Evolutionary conservation across 768 basidiomycete genomes (phyloP).

Genomic region (Panellus pusillus): DNA sequence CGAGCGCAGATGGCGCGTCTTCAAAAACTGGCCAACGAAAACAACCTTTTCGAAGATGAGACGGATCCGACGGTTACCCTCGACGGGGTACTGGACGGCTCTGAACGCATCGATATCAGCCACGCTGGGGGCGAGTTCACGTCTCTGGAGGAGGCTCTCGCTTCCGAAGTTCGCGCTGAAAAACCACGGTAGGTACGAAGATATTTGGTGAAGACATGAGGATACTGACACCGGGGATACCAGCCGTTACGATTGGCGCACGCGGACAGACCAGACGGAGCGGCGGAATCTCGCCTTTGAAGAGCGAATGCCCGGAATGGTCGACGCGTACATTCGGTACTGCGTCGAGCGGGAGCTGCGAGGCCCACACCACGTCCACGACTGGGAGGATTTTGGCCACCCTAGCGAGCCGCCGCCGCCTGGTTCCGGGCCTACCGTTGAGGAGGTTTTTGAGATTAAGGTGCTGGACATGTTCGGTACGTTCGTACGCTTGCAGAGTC

Average conservation of each 20-base stretch:
- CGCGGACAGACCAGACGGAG: not conserved
- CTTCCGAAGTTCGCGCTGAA: no score
- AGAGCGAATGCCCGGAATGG: not conserved
- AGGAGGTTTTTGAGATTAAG: not conserved
- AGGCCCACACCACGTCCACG: not conserved
- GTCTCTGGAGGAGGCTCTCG: not conserved
- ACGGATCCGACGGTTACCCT: no score
- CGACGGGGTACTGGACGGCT: not conserved
- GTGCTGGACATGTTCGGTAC: constrained; percentile 5
- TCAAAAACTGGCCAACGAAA: no score
- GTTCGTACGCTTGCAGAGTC: not conserved
- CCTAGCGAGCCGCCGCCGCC: no score
- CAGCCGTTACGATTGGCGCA: not conserved
- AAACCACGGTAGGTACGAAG: not conserved
- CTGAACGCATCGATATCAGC: not conserved
- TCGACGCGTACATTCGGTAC: not conserved
- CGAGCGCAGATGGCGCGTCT: no score
- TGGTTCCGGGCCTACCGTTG: not conserved
- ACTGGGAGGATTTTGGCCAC: no score
- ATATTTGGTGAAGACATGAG: no score
- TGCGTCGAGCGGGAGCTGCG: not conserved
- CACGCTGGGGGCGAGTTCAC: constrained; percentile 2
- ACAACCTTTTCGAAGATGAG: no score
- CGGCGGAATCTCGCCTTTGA: not conserved
- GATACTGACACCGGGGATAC: not conserved